These are phyloP conservation scores for Trichoderma harzianum DNA, from an alignment of 2,329 filamentous ascomycete genomes.

Conservation along the genomic window DNA sequence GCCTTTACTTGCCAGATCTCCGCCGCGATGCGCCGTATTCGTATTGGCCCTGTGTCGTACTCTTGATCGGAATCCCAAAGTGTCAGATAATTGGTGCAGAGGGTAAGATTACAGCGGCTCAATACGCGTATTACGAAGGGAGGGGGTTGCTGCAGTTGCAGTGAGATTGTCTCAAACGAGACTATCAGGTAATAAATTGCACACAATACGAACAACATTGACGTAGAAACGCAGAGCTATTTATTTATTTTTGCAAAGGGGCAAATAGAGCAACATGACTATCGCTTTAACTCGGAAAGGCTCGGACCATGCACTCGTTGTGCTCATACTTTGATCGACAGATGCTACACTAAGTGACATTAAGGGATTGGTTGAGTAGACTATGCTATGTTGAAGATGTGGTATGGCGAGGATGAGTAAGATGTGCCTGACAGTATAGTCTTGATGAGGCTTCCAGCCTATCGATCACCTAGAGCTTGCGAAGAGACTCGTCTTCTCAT, in stretches of 20 bases:
- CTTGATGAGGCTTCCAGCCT: not conserved
- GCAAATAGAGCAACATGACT: not conserved
- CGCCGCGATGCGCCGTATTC: conserved; percentile 6
- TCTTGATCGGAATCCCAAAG: conserved; percentile 7
- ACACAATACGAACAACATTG: not conserved
- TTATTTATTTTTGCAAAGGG: not conserved
- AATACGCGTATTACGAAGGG: not conserved
- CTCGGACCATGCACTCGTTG: not conserved
- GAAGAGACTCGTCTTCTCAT: not conserved
- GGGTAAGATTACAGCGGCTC: not conserved
- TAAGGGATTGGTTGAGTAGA: not conserved
- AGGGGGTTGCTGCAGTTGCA: not conserved
- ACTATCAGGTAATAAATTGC: not conserved
- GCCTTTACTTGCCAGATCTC: not conserved
- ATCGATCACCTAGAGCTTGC: not conserved
- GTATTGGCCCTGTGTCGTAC: conserved; percentile 7
- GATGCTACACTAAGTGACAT: not conserved
- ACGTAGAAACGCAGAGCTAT: not conserved
- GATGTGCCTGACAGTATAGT: not conserved
- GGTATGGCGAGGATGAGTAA: not conserved
- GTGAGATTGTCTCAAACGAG: not conserved
- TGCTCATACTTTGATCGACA: not conserved
- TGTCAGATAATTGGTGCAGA: not conserved
- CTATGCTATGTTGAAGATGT: not conserved
- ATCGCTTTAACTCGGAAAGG: not conserved